These are phyloP conservation scores for Arthrobotrys iridis DNA, from an alignment of 2,329 filamentous ascomycete species.

Conservation along the genomic window DNA sequence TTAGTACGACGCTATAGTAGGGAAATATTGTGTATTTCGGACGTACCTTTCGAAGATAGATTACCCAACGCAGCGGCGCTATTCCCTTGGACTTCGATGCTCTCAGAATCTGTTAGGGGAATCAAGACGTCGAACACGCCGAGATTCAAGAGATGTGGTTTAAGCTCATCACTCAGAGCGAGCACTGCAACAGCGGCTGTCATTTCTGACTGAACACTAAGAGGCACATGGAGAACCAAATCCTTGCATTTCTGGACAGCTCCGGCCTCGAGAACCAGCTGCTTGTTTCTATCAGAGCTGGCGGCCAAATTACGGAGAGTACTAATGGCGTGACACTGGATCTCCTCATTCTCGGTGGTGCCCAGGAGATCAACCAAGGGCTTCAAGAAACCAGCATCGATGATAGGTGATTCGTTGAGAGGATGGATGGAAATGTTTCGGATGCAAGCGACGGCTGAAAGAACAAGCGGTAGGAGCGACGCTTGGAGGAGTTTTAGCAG, in stretches of 20 bases:
- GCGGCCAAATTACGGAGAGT: slow-evolving; percentile 94
- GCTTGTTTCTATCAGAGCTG: slow-evolving; percentile 97
- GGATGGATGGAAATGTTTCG: slow-evolving; percentile 99
- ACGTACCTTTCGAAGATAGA: slow-evolving; percentile 89
- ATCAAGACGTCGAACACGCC: slow-evolving; percentile 97
- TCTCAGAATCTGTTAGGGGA: slow-evolving; percentile 90
- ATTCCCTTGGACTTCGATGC: slow-evolving; percentile 98
- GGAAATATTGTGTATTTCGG: background rate
- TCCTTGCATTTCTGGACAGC: slow-evolving; percentile 99
- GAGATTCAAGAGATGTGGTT: slow-evolving; percentile 86
- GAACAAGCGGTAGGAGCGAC: slow-evolving; percentile 91
- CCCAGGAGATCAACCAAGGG: slow-evolving; percentile 92
- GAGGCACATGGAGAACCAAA: slow-evolving; percentile 87
- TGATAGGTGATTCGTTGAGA: slow-evolving; percentile 96
- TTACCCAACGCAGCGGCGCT: slow-evolving; percentile 96
- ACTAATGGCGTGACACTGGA: slow-evolving; percentile 98
- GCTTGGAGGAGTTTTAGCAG: slow-evolving; percentile 91
- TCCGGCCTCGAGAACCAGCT: slow-evolving; percentile 93
- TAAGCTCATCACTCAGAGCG: slow-evolving; percentile 93
- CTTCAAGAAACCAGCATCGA: slow-evolving; percentile 94
- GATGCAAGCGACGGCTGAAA: slow-evolving; percentile 97
- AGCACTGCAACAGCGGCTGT: slow-evolving; percentile 98
- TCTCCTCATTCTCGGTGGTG: slow-evolving; percentile 97
- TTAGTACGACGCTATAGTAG: slow-evolving; percentile 11
- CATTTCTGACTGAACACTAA: slow-evolving; percentile 98